Percentiles rank a stretch among this genome's conserved stretches.
phyloP scores from a whole-genome alignment of 371 early-diverging fungal genomes.

The Syncephalastrum monosporum region DNA sequence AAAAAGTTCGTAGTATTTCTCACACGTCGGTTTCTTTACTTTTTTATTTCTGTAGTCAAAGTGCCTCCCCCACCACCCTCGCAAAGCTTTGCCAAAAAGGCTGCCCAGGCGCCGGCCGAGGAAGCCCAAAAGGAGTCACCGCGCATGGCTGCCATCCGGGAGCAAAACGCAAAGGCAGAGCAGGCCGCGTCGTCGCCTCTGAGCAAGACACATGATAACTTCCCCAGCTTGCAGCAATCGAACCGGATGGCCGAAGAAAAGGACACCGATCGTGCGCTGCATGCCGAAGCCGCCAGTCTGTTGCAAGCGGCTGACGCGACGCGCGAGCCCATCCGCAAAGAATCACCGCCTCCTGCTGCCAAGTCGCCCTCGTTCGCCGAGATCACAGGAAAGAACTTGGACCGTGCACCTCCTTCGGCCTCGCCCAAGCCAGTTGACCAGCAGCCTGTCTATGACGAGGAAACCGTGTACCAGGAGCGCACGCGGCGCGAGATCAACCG shows the following conservation, averaged over 20 bases:
- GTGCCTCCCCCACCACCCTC: constrained; percentile 35
- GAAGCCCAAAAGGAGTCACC: constrained; percentile 14
- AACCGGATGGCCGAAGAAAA: constrained; percentile 24
- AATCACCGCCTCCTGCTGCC: background rate
- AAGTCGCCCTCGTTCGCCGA: constrained; percentile 29
- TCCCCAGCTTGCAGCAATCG: constrained; percentile 35
- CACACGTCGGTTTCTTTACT: background rate
- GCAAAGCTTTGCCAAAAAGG: constrained; percentile 41
- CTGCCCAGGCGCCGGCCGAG: constrained; percentile 22
- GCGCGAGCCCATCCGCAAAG: too few relatives aligned
- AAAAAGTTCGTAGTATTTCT: background rate
- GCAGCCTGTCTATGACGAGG: constrained; percentile 39
- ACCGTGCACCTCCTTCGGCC: constrained; percentile 42
- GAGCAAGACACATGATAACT: constrained; percentile 29
- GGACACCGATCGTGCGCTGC: constrained; percentile 23
- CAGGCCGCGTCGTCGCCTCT: constrained; percentile 9
- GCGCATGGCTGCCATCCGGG: constrained; percentile 13
- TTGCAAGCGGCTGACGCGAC: constrained; percentile 14
- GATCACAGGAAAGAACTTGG: constrained; percentile 33
- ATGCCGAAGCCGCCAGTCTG: constrained; percentile 31
- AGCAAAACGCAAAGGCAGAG: constrained; percentile 10
- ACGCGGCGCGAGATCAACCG: constrained; percentile 34
- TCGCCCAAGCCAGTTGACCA: constrained; percentile 22
- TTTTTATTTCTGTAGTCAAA: constrained; percentile 18
- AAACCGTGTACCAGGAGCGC: constrained; percentile 24